phyloP scores from a whole-genome alignment of 2,329 filamentous ascomycete species.

The Curvularia sp. region DNA sequence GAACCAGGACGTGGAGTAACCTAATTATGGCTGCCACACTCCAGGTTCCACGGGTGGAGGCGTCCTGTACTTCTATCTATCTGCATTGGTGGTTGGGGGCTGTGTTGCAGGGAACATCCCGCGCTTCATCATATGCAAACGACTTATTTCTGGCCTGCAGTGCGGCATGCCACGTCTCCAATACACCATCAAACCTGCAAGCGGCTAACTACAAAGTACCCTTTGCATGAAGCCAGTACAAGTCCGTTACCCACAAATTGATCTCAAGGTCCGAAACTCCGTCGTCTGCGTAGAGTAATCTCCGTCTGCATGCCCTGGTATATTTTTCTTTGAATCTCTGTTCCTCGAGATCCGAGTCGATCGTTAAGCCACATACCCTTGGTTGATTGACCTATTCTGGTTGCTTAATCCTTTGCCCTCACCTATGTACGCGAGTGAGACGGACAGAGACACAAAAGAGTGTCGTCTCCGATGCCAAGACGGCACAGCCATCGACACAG shows the following conservation, averaged over 20 bases:
- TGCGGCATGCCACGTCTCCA: background rate
- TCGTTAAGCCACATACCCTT: too few species aligned
- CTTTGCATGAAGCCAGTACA: background rate
- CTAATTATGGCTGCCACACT: slow-evolving; percentile 9
- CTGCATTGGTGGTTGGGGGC: background rate
- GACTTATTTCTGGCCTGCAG: background rate
- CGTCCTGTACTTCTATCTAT: slow-evolving; percentile 1
- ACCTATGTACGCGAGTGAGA: background rate
- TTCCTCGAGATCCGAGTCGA: background rate
- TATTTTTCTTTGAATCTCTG: too few species aligned
- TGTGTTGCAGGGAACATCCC: background rate
- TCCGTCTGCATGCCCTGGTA: background rate
- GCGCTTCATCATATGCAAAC: background rate
- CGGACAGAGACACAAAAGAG: background rate
- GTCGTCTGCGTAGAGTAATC: background rate
- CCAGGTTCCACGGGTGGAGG: slow-evolving; percentile 1
- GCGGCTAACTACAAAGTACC: background rate
- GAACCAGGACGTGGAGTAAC: slow-evolving; percentile 1
- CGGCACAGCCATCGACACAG: background rate
- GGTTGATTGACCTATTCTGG: background rate
- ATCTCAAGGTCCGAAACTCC: background rate
- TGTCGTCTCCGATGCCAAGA: background rate
- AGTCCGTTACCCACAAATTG: background rate
- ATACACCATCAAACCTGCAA: slow-evolving; percentile 1
- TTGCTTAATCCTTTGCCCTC: background rate